Conservation (phyloP, 1,284 basidiomycete genomes). For the Leccinum proliferum region DNA sequence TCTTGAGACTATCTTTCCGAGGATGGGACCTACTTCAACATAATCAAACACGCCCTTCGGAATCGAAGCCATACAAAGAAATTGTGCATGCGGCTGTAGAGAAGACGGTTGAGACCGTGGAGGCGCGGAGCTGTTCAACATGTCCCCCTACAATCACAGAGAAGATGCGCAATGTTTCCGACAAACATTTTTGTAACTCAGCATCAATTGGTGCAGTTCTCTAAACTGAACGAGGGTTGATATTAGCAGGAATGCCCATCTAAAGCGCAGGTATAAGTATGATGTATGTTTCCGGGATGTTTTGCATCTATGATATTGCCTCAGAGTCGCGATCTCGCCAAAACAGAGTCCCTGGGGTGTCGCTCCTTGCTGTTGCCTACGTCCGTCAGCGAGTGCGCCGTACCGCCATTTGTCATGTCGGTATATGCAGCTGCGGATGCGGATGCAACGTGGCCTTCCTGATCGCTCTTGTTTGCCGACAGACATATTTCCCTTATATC, state of each 20-base stretch:
- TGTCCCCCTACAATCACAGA: too few species aligned
- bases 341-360: neutral
- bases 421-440: neutral
- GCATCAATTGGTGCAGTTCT: too few species aligned
- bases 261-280: neutral
- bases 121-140: too few species aligned
- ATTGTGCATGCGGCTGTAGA: too few species aligned
- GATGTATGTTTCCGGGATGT: neutral
- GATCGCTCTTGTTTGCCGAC: constrained; percentile 3
- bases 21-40: too few species aligned
- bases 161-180: too few species aligned
- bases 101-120: too few species aligned
- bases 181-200: too few species aligned
- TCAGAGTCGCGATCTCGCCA: constrained; percentile 21
- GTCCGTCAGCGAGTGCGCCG: neutral
- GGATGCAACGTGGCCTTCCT: constrained; percentile 5
- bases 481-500: constrained; percentile 65
- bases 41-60: too few species aligned
- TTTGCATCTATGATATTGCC: neutral
- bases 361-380: neutral
- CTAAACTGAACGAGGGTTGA: too few species aligned
- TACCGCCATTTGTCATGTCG: neutral
- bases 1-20: too few species aligned
- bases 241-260: neutral
- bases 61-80: too few species aligned